phyloP scores from a whole-genome alignment of 495 filamentous ascomycete genomes.

The Clohesyomyces aquaticus region DNA sequence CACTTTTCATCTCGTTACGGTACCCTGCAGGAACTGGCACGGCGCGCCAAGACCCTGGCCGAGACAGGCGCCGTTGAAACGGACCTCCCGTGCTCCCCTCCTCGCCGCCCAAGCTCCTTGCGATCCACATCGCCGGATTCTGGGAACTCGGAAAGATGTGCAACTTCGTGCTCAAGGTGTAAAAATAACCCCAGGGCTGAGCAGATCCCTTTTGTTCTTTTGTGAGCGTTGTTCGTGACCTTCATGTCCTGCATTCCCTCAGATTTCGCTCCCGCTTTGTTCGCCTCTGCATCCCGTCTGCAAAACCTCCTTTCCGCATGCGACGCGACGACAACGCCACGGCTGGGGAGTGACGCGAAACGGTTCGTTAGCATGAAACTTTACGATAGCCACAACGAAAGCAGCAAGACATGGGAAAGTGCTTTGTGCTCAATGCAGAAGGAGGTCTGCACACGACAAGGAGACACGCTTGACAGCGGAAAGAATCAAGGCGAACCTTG shows the following conservation, averaged over 20 bases:
- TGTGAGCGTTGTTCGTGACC: no score
- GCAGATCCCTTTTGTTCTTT: no score
- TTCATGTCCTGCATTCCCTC: neutral
- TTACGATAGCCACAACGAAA: neutral
- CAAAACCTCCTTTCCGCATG: neutral
- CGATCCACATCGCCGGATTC: neutral
- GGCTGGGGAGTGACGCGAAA: neutral
- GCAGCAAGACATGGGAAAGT: neutral
- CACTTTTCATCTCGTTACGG: constrained; percentile 29
- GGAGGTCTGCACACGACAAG: no score
- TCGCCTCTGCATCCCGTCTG: neutral
- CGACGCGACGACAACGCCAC: neutral
- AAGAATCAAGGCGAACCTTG: neutral
- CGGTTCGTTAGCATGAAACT: neutral
- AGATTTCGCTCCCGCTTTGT: neutral
- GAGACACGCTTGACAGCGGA: neutral
- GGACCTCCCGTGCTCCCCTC: neutral
- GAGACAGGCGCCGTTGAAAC: constrained; percentile 9
- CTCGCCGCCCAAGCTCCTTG: no score
- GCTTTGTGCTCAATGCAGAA: no score
- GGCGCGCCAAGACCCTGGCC: neutral
- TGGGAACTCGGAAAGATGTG: no score
- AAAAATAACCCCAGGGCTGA: no score
- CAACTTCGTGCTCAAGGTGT: no score
- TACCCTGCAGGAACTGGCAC: constrained; percentile 11